These are phyloP conservation scores for Digitaria exilis DNA, from an alignment of 202 grass and related monocot species.

Conservation along the genomic window DNA sequence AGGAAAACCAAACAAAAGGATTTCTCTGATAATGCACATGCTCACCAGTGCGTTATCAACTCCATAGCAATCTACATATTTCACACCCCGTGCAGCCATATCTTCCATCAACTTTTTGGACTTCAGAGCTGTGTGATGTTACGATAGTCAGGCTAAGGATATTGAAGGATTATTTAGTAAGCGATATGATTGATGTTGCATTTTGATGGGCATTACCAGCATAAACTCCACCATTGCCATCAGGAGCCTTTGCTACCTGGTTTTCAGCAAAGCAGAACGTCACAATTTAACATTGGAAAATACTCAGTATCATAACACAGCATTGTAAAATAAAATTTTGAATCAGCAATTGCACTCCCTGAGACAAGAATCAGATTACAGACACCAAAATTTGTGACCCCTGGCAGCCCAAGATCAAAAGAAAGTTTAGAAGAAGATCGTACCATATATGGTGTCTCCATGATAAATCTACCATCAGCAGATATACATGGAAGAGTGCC, in stretches of 20 bases:
- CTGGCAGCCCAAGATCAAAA: neutral
- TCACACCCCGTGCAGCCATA: conserved; percentile 69
- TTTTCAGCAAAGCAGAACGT: conserved; percentile 29
- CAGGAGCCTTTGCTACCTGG: conserved; percentile 87
- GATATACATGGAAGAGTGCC: conserved; percentile 95
- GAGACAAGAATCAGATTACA: conserved; percentile 17
- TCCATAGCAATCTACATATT: conserved; percentile 81
- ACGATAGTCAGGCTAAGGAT: conserved; percentile 23
- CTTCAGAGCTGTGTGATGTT: conserved; percentile 59
- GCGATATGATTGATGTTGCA: neutral
- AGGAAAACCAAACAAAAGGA: conserved; percentile 1
- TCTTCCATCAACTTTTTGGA: conserved; percentile 80
- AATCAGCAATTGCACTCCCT: neutral
- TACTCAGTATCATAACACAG: neutral
- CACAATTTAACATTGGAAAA: conserved; percentile 32
- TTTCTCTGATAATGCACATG: conserved; percentile 1
- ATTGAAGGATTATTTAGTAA: neutral
- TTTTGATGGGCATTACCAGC: conserved; percentile 46
- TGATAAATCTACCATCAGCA: conserved; percentile 94
- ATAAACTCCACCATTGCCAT: conserved; percentile 91
- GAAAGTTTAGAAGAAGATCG: neutral
- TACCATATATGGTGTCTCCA: conserved; percentile 96
- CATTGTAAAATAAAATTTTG: neutral
- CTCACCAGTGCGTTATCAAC: conserved; percentile 81
- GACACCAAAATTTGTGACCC: neutral